Conservation (phyloP, 1,284 basidiomycete genomes). For the Ganoderma lingzhi region DNA sequence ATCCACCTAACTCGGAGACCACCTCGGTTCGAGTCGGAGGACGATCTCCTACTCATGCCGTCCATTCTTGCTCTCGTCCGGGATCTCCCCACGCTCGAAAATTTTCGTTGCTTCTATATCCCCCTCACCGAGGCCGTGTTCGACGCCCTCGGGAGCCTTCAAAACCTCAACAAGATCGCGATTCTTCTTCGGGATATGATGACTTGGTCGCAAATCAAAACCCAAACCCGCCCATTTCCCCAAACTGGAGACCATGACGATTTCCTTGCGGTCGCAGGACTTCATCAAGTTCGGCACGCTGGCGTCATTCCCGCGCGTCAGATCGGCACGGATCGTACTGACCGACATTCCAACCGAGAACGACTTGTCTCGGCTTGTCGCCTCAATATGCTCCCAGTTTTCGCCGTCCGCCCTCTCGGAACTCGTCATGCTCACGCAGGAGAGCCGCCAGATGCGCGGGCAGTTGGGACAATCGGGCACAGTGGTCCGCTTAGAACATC, state of each 20-base stretch:
- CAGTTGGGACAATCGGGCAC: background rate
- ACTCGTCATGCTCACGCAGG: background rate
- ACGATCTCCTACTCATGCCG: background rate
- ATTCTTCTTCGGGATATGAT: background rate
- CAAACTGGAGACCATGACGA: background rate
- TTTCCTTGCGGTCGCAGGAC: background rate
- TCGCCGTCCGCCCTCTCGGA: background rate
- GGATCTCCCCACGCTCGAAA: background rate
- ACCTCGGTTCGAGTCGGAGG: too few species aligned
- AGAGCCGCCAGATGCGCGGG: background rate
- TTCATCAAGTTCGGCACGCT: background rate
- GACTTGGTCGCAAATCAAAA: background rate
- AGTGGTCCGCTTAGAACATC: background rate
- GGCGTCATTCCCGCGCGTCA: background rate
- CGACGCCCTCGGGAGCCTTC: background rate
- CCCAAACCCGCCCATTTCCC: background rate
- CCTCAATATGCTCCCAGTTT: background rate
- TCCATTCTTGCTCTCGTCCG: background rate
- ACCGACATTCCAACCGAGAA: background rate
- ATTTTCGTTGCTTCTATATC: background rate
- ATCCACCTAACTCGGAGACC: background rate
- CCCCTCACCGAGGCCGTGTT: background rate
- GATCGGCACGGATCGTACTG: background rate
- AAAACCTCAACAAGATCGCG: background rate
- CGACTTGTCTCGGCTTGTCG: background rate